A percentile compares a stretch with the other conserved stretches of the same genome.
phyloP scores from a whole-genome alignment of 202 grass and related monocot species.

The Schoenoplectus triqueter region DNA sequence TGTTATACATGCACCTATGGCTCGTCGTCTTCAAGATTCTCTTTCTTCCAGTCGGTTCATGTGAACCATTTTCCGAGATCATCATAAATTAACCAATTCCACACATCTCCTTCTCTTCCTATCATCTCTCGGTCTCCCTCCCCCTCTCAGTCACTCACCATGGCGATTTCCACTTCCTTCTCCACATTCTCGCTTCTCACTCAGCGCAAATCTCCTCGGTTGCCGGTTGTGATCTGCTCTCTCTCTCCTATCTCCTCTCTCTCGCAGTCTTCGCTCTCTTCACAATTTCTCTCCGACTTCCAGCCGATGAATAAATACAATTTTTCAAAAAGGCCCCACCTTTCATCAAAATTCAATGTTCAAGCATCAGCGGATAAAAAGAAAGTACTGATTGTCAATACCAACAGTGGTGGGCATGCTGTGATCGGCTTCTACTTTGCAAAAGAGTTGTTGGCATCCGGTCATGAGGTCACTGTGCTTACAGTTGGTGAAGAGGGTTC shows the following conservation, averaged over 20 bases:
- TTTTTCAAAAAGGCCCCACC: slow-evolving; percentile 2
- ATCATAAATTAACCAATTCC: slow-evolving; percentile 44
- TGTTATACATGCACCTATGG: slow-evolving; percentile 24
- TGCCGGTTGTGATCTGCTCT: neutral
- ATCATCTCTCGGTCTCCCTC: slow-evolving; percentile 14
- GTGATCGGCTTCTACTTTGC: slow-evolving; percentile 90
- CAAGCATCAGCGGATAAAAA: slow-evolving; percentile 55
- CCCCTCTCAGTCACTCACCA: slow-evolving; percentile 40
- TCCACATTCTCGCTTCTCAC: slow-evolving; percentile 30
- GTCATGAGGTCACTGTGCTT: slow-evolving; percentile 79
- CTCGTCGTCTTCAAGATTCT: neutral
- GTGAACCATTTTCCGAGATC: slow-evolving; percentile 13
- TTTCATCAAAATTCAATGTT: slow-evolving; percentile 13
- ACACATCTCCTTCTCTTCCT: slow-evolving; percentile 17
- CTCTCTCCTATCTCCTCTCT: neutral
- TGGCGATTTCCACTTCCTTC: slow-evolving; percentile 32
- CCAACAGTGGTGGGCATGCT: slow-evolving; percentile 75
- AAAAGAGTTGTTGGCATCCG: slow-evolving; percentile 65
- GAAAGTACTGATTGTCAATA: slow-evolving; percentile 79
- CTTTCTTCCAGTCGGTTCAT: slow-evolving; percentile 33
- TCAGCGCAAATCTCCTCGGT: slow-evolving; percentile 28
- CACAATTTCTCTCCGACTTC: neutral
- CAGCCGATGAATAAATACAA: slow-evolving; percentile 10
- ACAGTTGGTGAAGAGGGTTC: slow-evolving; percentile 80
- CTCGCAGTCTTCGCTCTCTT: neutral